These are phyloP conservation scores for Hypomontagnella submonticulosa DNA, from an alignment of 495 filamentous ascomycete genomes.

Conservation along the genomic window DNA sequence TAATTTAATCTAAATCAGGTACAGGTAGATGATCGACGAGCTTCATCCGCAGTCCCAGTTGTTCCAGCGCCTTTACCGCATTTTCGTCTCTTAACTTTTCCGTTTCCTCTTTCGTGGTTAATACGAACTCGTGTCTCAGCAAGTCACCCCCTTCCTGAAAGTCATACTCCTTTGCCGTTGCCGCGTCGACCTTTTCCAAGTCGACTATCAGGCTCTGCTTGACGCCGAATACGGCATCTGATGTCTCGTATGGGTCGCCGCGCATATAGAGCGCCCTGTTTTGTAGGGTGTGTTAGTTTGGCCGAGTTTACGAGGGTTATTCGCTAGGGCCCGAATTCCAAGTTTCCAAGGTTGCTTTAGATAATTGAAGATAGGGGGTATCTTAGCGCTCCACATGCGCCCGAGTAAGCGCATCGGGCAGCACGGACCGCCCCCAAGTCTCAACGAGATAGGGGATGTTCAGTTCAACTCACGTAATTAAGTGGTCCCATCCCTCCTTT, in stretches of 20 bases:
- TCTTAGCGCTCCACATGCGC: no score
- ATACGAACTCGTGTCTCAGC: conserved; percentile 80
- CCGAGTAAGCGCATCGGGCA: neutral
- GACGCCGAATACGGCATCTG: conserved; percentile 93
- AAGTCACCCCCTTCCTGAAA: conserved; percentile 76
- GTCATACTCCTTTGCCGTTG: conserved; percentile 68
- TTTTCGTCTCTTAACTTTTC: conserved; percentile 74
- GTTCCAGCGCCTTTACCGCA: conserved; percentile 75
- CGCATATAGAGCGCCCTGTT: conserved; percentile 80
- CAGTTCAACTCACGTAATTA: conserved; percentile 85
- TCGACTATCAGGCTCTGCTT: conserved; percentile 85
- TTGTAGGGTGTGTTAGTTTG: conserved; percentile 7
- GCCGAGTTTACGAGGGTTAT: no score
- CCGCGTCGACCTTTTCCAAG: conserved; percentile 69
- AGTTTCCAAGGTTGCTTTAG: neutral
- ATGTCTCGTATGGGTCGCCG: conserved; percentile 87
- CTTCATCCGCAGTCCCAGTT: conserved; percentile 77
- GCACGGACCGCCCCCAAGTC: neutral
- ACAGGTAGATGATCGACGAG: conserved; percentile 86
- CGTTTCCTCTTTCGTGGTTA: conserved; percentile 75
- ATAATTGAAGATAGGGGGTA: no score
- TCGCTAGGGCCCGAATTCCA: no score
- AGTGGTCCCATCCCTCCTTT: conserved; percentile 81
- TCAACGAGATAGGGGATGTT: neutral
- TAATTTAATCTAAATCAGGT: conserved; percentile 62